Evolutionary conservation across 768 basidiomycete species (phyloP).

Genomic region (Strobilomyces echinocephalus): DNA sequence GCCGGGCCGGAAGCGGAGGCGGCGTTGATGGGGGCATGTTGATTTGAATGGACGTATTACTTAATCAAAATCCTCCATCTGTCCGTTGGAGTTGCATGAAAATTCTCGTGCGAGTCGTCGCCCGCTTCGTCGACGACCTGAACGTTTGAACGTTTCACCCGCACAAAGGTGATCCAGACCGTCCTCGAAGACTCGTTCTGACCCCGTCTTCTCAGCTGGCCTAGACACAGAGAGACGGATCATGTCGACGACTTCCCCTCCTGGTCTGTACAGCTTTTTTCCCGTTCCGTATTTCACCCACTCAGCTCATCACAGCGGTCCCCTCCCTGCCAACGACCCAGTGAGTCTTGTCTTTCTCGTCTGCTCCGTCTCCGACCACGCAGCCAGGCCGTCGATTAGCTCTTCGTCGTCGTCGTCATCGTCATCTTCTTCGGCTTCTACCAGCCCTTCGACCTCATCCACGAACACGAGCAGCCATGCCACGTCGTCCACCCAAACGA

Average conservation of each 20-base stretch:
- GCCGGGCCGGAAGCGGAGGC: slow-evolving; percentile 12
- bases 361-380: no score
- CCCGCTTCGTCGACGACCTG: slow-evolving; percentile 1
- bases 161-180: no score
- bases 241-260: neutral
- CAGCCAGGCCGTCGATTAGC: no score
- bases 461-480: slow-evolving; percentile 2
- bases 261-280: no score
- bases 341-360: no score
- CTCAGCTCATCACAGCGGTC: no score
- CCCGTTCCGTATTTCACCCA: no score
- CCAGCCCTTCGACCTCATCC: neutral
- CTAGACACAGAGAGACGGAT: neutral
- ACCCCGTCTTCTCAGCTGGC: neutral
- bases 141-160: neutral
- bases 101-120: slow-evolving; percentile 19
- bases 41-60: slow-evolving; percentile 13
- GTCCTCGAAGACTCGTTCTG: no score
- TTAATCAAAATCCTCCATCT: slow-evolving; percentile 12
- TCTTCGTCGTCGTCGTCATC: neutral
- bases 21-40: slow-evolving; percentile 11
- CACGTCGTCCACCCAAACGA: neutral
- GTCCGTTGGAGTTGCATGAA: slow-evolving; percentile 2
- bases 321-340: no score
- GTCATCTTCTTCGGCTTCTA: neutral